Conservation (phyloP, 1,284 basidiomycete genomes). For the Puccinia horiana region DNA sequence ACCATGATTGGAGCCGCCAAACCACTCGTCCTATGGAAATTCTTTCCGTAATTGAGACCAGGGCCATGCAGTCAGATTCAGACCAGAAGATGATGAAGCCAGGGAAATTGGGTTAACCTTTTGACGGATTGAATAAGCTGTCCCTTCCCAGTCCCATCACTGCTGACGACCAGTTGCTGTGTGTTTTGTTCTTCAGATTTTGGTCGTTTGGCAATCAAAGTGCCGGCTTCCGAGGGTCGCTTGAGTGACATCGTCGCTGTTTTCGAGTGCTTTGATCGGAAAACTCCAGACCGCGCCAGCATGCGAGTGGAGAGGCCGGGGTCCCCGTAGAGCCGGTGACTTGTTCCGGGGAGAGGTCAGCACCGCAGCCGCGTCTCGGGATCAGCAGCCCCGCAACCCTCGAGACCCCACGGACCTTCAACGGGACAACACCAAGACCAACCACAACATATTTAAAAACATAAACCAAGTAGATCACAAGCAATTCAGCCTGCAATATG, state of each 20-base stretch:
- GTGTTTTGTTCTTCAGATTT: slow-evolving; percentile 33
- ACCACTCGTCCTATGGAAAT: slow-evolving; percentile 30
- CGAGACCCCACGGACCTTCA: too few relatives aligned
- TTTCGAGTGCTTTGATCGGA: neutral
- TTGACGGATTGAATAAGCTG: slow-evolving; percentile 43
- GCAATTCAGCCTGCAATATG: neutral
- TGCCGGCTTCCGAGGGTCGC: slow-evolving; percentile 25
- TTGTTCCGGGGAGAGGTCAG: too few relatives aligned
- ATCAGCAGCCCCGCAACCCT: too few relatives aligned
- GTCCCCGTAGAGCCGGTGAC: too few relatives aligned
- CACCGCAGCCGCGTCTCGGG: too few relatives aligned
- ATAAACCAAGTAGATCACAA: neutral
- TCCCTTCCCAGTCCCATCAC: slow-evolving; percentile 38
- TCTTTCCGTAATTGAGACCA: slow-evolving; percentile 15
- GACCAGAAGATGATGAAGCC: neutral
- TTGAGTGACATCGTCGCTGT: slow-evolving; percentile 20
- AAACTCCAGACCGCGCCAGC: too few relatives aligned
- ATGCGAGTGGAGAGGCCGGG: too few relatives aligned
- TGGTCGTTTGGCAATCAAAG: slow-evolving; percentile 33
- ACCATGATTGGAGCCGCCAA: slow-evolving; percentile 45
- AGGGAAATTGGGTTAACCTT: slow-evolving; percentile 24
- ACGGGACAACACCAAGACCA: too few relatives aligned
- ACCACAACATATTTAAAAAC: neutral
- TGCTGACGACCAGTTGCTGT: slow-evolving; percentile 44
- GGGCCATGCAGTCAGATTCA: neutral